Evolutionary conservation across 2,329 filamentous ascomycete species (phyloP), one percentile per base, ranked within the genome.

Genomic region (Aspergillus oerlinghausenensis): DNA sequence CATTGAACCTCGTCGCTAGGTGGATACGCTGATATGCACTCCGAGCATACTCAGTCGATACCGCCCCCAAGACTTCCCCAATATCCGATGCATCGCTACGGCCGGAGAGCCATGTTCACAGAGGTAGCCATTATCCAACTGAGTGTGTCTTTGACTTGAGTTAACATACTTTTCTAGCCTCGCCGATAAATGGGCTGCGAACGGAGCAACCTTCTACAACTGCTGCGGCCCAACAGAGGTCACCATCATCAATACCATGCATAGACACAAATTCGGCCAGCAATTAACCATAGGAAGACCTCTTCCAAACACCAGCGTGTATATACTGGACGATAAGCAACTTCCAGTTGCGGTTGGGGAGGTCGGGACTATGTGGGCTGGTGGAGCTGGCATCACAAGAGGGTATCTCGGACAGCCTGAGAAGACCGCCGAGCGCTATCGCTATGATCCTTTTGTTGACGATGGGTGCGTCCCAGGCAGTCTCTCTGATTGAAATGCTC

Each of bases 241-340:
- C 9, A 58, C 56, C 14, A 58, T 58, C 32, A 49, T 58, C 28
- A 58, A 58, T 50, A 58, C 56, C 17, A 58, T 58, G 56, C 56
- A 58, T 38, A 52, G 48, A 19, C 56, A 58, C 48, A 32, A 45
- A 14, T 17, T 48, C 3, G 56, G 53, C 21, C 28, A 19, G 11
- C 19, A 25, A 1, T 51, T 58, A 7, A 58, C 56, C 10, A 58
- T 58, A n/a, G 56, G 56, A 8, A 51, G 50, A n/a, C 56, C 56
- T 3, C 51, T 54, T 1, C 56, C 56, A 21, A 58, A 58, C n/a
- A 58, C 55, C n/a, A 58, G 55, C 21, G 40, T 58, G 21, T 58
- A 58, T 21, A 58, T 58, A 26, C 29, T 58, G 32, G 32, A 58
- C 29, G 45, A 45, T 11, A 8, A 51, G 48, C 26, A 45, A 49